These are phyloP conservation scores for Curvularia eragrostidis DNA, from an alignment of 2,329 filamentous ascomycete genomes.

Conservation along the genomic window DNA sequence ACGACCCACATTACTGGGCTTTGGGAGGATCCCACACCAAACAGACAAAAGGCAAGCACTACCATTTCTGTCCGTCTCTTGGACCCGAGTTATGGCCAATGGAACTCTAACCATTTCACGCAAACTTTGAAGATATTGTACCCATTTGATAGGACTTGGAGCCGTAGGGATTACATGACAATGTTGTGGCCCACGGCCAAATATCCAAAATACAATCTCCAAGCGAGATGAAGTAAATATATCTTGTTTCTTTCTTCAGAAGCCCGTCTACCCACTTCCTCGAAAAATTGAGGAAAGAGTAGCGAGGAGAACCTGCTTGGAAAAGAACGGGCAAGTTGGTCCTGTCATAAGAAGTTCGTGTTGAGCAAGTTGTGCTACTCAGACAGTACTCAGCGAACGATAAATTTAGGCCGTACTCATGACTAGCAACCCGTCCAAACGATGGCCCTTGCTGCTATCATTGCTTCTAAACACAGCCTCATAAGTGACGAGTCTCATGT, in stretches of 20 bases:
- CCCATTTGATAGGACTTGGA: neutral
- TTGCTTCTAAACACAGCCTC: neutral
- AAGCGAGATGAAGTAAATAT: neutral
- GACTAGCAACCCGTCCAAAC: neutral
- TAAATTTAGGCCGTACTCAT: neutral
- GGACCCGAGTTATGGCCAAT: neutral
- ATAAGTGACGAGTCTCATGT: neutral
- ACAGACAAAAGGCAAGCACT: neutral
- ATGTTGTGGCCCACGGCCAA: neutral
- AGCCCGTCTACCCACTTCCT: neutral
- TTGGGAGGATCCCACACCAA: neutral
- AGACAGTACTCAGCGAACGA: neutral
- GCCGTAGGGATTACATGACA: neutral
- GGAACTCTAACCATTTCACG: neutral
- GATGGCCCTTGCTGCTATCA: neutral
- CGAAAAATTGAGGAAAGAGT: neutral
- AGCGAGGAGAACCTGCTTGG: neutral
- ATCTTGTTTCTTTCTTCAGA: neutral
- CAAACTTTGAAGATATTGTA: neutral
- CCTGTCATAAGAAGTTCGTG: no score
- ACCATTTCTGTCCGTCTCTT: neutral
- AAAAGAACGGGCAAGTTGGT: neutral
- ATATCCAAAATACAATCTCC: neutral
- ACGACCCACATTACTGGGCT: neutral
- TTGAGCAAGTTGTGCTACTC: neutral